Conservation (phyloP, 2,329 filamentous ascomycete species). For the Monilinia vaccinii-corymbosi region DNA sequence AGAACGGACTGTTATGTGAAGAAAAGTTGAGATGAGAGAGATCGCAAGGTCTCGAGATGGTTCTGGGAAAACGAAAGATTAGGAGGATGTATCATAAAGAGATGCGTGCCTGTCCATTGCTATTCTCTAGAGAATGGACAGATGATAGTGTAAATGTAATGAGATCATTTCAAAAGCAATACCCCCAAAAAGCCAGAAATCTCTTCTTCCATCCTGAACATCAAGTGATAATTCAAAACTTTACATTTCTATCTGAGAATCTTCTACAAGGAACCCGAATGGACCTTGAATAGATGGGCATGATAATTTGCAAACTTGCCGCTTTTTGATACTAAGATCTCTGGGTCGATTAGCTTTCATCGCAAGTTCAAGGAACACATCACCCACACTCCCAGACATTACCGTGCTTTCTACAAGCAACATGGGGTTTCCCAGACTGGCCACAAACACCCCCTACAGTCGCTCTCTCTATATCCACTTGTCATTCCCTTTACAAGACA, state of each 20-base stretch:
- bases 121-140: conserved; percentile 8
- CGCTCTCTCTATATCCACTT: neutral
- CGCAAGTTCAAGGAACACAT: neutral
- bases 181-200: neutral
- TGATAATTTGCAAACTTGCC: neutral
- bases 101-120: conserved; percentile 18
- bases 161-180: neutral
- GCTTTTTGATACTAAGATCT: neutral
- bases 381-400: neutral
- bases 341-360: neutral
- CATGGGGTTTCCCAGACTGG: neutral
- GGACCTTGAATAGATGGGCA: neutral
- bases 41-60: conserved; percentile 12
- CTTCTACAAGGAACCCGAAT: neutral
- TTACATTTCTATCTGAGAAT: neutral
- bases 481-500: neutral
- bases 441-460: neutral
- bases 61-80: conserved; percentile 1
- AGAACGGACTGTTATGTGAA: conserved; percentile 8
- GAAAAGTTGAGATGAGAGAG: conserved; percentile 6
- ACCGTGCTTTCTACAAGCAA: neutral
- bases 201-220: neutral
- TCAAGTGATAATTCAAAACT: neutral
- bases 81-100: conserved; percentile 4
- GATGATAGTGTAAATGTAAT: conserved; percentile 6